Conservation (phyloP, 345 rosid genomes). For the Eucalyptus caleyi region DNA sequence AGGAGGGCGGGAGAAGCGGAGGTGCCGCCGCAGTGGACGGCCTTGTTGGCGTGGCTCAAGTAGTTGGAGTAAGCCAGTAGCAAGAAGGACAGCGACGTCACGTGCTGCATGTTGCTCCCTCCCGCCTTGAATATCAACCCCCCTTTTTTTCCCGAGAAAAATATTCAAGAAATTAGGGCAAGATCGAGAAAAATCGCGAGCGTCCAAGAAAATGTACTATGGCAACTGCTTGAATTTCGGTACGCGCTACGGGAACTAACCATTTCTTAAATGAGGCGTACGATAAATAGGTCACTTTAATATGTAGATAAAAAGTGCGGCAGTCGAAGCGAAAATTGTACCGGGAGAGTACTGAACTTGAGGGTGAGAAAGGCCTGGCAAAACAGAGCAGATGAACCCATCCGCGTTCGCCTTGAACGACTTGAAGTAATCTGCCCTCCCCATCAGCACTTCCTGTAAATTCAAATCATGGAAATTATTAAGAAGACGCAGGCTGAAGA, state of each 20-base stretch:
- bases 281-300: background rate
- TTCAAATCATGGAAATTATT: background rate
- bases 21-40: slow-evolving; percentile 44
- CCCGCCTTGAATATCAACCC: slow-evolving; percentile 84
- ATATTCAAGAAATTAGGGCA: background rate
- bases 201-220: background rate
- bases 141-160: slow-evolving; percentile 11
- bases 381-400: slow-evolving; percentile 74
- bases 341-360: slow-evolving; percentile 98
- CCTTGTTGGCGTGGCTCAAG: slow-evolving; percentile 51
- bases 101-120: slow-evolving; percentile 97
- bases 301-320: background rate
- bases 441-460: slow-evolving; percentile 85
- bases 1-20: slow-evolving; percentile 48
- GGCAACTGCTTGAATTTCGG: background rate
- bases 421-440: slow-evolving; percentile 76
- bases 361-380: slow-evolving; percentile 88
- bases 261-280: background rate
- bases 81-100: slow-evolving; percentile 79
- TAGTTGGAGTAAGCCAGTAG: slow-evolving; percentile 84
- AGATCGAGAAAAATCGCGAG: background rate
- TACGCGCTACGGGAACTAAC: background rate
- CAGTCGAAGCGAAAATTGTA: background rate
- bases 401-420: slow-evolving; percentile 92
- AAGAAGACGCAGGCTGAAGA: background rate